Evolutionary conservation across 495 filamentous ascomycete genomes (phyloP), one percentile per base, ranked within the genome.

Genomic region (Cercophora scortea): DNA sequence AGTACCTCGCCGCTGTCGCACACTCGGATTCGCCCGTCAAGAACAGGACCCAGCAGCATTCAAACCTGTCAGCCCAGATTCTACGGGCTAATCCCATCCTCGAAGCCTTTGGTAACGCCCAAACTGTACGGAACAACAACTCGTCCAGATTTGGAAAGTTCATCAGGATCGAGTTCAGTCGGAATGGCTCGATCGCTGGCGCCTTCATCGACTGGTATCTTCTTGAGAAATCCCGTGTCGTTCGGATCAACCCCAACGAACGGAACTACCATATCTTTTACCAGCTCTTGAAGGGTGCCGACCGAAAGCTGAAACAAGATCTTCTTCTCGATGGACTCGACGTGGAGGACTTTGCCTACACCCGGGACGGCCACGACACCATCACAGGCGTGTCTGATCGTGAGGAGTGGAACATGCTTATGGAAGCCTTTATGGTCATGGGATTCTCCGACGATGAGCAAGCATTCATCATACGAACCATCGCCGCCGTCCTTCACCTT

Each of bases 121-220:
- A 99, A 64, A 99, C 94, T 1, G 89, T 97, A 19, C 77, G 94
- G 44, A 99, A 99, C 61, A 92, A 99, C 74, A 99, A 99, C 67
- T 97, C 94, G 3, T 99, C 94, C 8, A 82, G 94, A 50, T 99
- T 99, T 66, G 94, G 94, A 55, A 99, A 99, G 70, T 99, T 99
- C 66, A 99, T 99, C 65, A 79, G 94, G 39, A 97, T 99, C 60
- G 89, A 96, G 62, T 96, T 99, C 65, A 90, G 85, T 11, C 80
- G 89, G 34, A 81, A 84, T 38, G 94, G 94, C 11, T 88, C 94
- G 36, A 97, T 99, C 53, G 90, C 86, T 34, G 94, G 94, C 12
- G 94, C 94, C 25, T 96, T 86, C 71, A 96, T 99, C 44, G 90
- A 99, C 65, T 99, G 94, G 94, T 97, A 97, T 69, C 77, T 99